Base-by-base conservation (phyloP, 176 grass and related monocot genomes). In the Cenchrus purpureus region DNA sequence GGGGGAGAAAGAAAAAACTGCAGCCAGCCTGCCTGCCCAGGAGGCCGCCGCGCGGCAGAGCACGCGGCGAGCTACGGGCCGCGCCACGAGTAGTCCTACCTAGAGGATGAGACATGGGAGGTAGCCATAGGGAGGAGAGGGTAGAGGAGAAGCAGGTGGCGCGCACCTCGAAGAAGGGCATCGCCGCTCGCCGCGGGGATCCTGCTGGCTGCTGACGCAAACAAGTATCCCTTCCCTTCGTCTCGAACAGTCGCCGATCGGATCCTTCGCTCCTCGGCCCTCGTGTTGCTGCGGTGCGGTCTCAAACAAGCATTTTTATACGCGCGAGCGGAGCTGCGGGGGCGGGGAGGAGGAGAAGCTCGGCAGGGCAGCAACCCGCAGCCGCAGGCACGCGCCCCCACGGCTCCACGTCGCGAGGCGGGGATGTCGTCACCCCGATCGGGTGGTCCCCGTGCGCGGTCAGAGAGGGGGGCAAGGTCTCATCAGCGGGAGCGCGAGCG, bases 151-250 rank as follows among this genome's bases (percentile, higher is more conserved):
- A 28, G 34, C 16, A 59, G 50, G 65, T 25, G 65, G 51, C 54
- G 29, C 52, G 19, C 76, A 92, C 86, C 92, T 95, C 84, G 65
- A 92, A 86, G 82, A 90, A 67, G 45, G 66, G 82, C 84, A 95
- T 90, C 49, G 10, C 12, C 8, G 68, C 19, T 2, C 44, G 2
- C 6, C 45, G 45, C 45, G 4, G 44, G 42, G 6, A 14, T 60
- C 8, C 37, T 13, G 0, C n/a, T 8, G 79, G 32, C 31, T 32
- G 31, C 31, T 22, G 71, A 57, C 43, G 71, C 76, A n/a, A 7
- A 11, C n/a, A 31, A 4, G 1, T 3, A 15, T 51, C 74, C 16
- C 29, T 2, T 51, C 74, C 16, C 29, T 2, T 15, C 46, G 5
- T 34, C 81, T 49, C 43, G 54, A 81, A 48, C 44, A 22, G 34